Evolutionary conservation across 768 basidiomycete genomes (phyloP).

Genomic region (Kwoniella newhampshirensis): DNA sequence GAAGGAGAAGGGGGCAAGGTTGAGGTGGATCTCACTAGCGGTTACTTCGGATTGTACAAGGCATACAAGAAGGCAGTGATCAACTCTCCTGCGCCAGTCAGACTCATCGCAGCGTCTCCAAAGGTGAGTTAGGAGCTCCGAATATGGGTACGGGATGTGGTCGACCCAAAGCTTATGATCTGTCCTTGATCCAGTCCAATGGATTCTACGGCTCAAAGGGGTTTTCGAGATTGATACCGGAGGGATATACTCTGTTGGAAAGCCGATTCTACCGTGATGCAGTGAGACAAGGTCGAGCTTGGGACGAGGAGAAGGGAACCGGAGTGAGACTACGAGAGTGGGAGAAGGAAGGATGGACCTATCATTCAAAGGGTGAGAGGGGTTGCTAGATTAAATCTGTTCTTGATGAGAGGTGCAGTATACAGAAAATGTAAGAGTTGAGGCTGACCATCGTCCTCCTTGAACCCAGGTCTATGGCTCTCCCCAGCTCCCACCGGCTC

Average conservation of each 20-base stretch:
- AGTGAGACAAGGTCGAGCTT: slow-evolving; percentile 30
- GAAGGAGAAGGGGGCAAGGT: slow-evolving; percentile 51
- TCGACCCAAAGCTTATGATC: background rate
- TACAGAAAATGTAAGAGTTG: too few relatives aligned
- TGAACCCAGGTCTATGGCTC: slow-evolving; percentile 81
- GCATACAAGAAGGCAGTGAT: slow-evolving; percentile 73
- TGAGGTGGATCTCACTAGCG: slow-evolving; percentile 81
- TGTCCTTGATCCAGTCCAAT: slow-evolving; percentile 67
- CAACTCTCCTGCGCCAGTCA: slow-evolving; percentile 59
- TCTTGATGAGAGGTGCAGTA: too few relatives aligned
- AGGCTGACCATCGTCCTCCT: too few relatives aligned
- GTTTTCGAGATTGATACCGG: slow-evolving; percentile 88
- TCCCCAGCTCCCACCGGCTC: slow-evolving; percentile 53
- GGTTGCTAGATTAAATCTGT: background rate
- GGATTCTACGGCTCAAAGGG: slow-evolving; percentile 90
- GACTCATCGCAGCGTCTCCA: slow-evolving; percentile 82
- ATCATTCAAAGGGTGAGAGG: slow-evolving; percentile 88
- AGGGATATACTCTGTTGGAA: slow-evolving; percentile 87
- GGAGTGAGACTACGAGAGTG: slow-evolving; percentile 80
- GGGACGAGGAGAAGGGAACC: slow-evolving; percentile 33
- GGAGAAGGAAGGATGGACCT: slow-evolving; percentile 88
- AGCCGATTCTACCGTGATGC: slow-evolving; percentile 63
- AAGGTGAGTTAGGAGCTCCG: slow-evolving; percentile 61
- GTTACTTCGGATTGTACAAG: slow-evolving; percentile 85
- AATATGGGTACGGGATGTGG: background rate